Base-by-base conservation (phyloP, 2,329 filamentous ascomycete genomes). In the Amylocarpus encephaloides region DNA sequence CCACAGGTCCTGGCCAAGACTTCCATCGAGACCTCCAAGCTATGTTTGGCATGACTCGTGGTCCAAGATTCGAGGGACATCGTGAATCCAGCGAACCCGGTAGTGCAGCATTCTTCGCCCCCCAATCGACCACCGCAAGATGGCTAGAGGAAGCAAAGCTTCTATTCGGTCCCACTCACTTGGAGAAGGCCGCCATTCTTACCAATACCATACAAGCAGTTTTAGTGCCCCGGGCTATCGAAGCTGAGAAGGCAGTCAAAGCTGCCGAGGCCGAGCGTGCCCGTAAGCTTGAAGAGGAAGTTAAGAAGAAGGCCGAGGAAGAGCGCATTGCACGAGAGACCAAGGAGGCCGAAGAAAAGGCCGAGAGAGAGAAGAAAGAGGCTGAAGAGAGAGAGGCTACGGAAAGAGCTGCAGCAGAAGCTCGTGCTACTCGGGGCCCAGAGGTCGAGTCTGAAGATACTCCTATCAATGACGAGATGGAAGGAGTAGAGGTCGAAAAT, bases 61-160 rank as follows among this genome's bases (percentile, higher is more conserved):
- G 59, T 22, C 46, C 53, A 13, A 54, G 62, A 48, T 56, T 53
- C 41, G 58, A 63, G 22, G 45, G 42, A 26, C 59, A 61, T 51
- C 51, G 59, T 13, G 56, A 61, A 15, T 45, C 53, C n/a, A 49
- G 52, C 22, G 64, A 69, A 43, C 66, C 66, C 34, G 63, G 61
- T 48, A 59, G 50, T 46, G 57, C 59, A 38, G 55, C 59, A 5
- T 62, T 59, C 38, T 97, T 97, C 66, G 72, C 76, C 16, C 76
- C 88, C 7, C 79, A 82, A 34, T 75, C 80, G 7, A 97, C 93
- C 1, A 73, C 78, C 49, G 76, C 78, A 47, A 84, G 93, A 54
- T 98, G 94, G 85, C 81, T 87, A 64, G 89, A 96, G 64, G 94
- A 97, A 67, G 85, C 90, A 7, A 83, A 85, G 56, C 83, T 98